Base-by-base conservation (phyloP, 2,329 filamentous ascomycete genomes). In the Verticillium klebahnii region DNA sequence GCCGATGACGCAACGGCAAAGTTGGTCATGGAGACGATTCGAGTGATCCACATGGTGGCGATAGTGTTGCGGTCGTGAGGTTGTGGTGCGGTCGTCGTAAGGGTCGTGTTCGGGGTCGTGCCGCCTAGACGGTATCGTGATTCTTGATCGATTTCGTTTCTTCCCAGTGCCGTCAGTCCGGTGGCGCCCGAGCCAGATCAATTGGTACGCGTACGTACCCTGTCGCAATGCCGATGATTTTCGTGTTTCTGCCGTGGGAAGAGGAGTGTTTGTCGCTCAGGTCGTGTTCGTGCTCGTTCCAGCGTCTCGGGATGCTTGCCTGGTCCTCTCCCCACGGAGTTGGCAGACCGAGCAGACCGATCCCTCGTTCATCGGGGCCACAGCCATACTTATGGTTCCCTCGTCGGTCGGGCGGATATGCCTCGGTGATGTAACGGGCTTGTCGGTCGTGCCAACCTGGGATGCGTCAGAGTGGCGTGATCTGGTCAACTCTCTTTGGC, bases 1-100 rank as follows among this genome's bases (percentile, higher is more conserved):
- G 88, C 88, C 4, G 86, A 88, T 34, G 81, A 82, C 60, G 86
- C 88, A 63, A 90, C 85, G 65, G 82, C 70, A 69, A 90, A 90
- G 76, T 90, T 89, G 64, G 85, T 87, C 64, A 88, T 67, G 12
- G 85, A 87, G 65, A 89, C 77, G 58, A 73, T 67, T 58, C 79
- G 76, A 14, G 79, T 80, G 67, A 79, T 68, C 37, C 72, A 68
- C 69, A 72, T 73, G 58, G 66, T 72, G 67, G 34, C 56, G 58
- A 34, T 8, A 19, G 19, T 23, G 5, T 5, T 5, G 45, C 23
- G 6, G 11, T 52, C 45, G 45, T 52, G 23, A 15, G 15, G 17
- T 7, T n/a, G 15, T 40, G 37, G 6, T 40, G 14, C 1, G 37
- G 6, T 40, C 2, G 15, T 36, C 34, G 34, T 36, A 36, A 29